Conservation (phyloP, 2,329 filamentous ascomycete genomes). For the Plenodomus lindquistii region DNA sequence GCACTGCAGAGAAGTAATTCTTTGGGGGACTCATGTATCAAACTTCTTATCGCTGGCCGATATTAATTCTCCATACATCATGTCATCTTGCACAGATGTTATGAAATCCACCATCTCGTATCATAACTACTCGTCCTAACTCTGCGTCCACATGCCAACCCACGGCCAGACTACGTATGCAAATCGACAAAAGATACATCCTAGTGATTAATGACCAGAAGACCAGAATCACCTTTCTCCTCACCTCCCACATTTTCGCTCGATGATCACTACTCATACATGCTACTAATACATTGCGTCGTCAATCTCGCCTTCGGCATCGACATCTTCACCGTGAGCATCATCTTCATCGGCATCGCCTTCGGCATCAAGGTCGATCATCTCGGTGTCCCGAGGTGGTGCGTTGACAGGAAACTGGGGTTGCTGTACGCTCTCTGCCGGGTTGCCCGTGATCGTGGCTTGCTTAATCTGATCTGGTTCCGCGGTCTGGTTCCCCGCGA, state of each 20-base stretch:
- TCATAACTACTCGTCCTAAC: too few relatives aligned
- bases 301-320: constrained; percentile 30
- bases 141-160: too few relatives aligned
- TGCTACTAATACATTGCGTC: constrained; percentile 13
- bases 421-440: constrained; percentile 1
- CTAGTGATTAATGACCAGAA: background rate
- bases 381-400: constrained; percentile 9
- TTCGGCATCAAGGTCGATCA: constrained; percentile 12
- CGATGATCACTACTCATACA: background rate
- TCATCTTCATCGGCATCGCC: constrained; percentile 17
- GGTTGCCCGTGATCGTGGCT: background rate
- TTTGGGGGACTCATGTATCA: too few relatives aligned
- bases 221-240: background rate
- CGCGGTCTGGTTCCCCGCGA: background rate
- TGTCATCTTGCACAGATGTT: too few relatives aligned
- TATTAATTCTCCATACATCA: too few relatives aligned
- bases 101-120: too few relatives aligned
- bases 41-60: too few relatives aligned
- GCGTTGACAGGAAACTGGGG: background rate
- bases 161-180: too few relatives aligned
- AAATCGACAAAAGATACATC: too few relatives aligned
- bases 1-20: too few relatives aligned
- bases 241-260: background rate
- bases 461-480: background rate
- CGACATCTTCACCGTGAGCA: constrained; percentile 9